phyloP scores from a whole-genome alignment of 2,329 filamentous ascomycete genomes.

The Colletotrichum cuscutae region DNA sequence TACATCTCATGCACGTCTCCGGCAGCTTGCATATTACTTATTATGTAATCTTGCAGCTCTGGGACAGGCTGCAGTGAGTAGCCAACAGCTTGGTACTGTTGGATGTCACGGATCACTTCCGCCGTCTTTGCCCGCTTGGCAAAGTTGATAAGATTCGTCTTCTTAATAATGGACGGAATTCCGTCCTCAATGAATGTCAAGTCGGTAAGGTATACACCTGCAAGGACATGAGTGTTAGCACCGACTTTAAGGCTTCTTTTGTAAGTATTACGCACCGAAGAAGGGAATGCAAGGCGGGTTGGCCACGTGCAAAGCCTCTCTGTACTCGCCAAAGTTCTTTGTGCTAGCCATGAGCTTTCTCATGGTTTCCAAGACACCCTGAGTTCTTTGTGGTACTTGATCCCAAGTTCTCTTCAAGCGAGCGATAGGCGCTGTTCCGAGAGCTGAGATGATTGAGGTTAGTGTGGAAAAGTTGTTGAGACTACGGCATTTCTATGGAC shows the following conservation, averaged over 20 bases:
- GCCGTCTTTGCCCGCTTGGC: conserved; percentile 98
- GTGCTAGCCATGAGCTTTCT: conserved; percentile 95
- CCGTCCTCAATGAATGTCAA: conserved; percentile 98
- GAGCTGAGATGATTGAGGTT: conserved; percentile 95
- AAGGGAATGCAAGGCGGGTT: conserved; percentile 98
- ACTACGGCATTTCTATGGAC: conserved; percentile 82
- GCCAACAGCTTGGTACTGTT: conserved; percentile 98
- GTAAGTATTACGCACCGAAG: conserved; percentile 74
- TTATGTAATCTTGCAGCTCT: conserved; percentile 95
- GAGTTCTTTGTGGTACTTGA: conserved; percentile 87
- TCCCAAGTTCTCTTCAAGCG: conserved; percentile 94
- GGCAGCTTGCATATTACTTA: conserved; percentile 94
- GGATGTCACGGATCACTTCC: conserved; percentile 97
- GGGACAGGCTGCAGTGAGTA: conserved; percentile 90
- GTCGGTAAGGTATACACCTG: conserved; percentile 96
- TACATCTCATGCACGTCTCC: conserved; percentile 99
- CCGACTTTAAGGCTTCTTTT: neutral
- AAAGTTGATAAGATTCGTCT: conserved; percentile 97
- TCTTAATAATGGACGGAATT: conserved; percentile 95
- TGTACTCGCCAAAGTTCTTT: conserved; percentile 97
- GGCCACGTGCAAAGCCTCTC: conserved; percentile 89
- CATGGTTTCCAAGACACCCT: conserved; percentile 86
- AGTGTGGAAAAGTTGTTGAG: conserved; percentile 98
- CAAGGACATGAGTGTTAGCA: neutral
- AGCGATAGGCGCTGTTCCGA: conserved; percentile 94